These are phyloP conservation scores for Cephalotrichum gorgonifer DNA, from an alignment of 2,329 filamentous ascomycete genomes.

Conservation along the genomic window DNA sequence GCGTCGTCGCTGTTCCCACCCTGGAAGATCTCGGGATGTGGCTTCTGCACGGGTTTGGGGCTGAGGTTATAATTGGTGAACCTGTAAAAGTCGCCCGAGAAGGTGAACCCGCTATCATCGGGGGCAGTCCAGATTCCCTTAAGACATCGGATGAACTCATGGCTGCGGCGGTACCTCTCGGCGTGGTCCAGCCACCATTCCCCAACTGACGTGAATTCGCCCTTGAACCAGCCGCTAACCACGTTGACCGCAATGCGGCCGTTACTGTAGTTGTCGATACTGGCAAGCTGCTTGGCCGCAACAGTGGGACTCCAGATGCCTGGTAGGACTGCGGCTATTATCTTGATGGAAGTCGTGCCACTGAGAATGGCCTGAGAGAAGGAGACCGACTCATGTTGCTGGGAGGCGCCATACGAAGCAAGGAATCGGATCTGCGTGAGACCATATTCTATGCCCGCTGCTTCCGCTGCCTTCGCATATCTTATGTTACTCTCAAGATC, in stretches of 20 bases:
- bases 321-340: conserved; percentile 40
- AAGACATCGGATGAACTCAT: conserved; percentile 39
- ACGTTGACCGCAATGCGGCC: conserved; percentile 41
- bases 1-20: conserved; percentile 41
- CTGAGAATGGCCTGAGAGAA: conserved; percentile 39
- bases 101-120: background rate
- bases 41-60: conserved; percentile 37
- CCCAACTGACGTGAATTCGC: conserved; percentile 38
- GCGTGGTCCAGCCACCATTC: conserved; percentile 45
- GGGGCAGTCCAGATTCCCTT: conserved; percentile 7
- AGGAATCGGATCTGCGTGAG: conserved; percentile 43
- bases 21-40: conserved; percentile 41
- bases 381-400: conserved; percentile 41
- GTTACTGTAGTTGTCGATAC: conserved; percentile 40
- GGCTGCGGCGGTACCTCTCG: conserved; percentile 37
- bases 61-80: conserved; percentile 30
- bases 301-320: conserved; percentile 40
- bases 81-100: background rate
- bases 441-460: conserved; percentile 38
- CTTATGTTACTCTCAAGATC: conserved; percentile 34
- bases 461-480: conserved; percentile 37
- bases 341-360: conserved; percentile 33
- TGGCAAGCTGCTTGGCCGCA: conserved; percentile 41
- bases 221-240: conserved; percentile 43
- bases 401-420: conserved; percentile 34